phyloP scores from a whole-genome alignment of 2,329 filamentous ascomycete genomes.

The Cercospora beticola region DNA sequence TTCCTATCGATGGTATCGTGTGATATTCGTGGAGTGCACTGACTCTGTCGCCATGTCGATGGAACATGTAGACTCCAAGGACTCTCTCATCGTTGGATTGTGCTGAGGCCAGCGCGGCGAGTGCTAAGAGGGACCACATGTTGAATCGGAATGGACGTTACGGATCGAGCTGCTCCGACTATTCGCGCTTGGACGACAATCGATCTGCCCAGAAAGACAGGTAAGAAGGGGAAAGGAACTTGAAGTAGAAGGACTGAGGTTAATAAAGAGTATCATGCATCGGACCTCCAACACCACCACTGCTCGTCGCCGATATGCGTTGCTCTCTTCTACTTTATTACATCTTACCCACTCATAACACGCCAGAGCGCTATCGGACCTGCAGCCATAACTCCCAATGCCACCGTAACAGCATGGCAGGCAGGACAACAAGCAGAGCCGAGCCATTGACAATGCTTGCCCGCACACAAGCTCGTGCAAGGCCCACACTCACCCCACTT shows the following conservation, averaged over 20 bases:
- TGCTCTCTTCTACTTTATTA: not conserved
- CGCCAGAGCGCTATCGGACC: slow-evolving; percentile 2
- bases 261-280: slow-evolving; percentile 14
- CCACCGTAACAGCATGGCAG: slow-evolving; percentile 13
- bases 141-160: not conserved
- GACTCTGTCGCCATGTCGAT: slow-evolving; percentile 78
- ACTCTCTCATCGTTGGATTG: slow-evolving; percentile 60
- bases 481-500: slow-evolving; percentile 18
- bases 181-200: not conserved
- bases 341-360: not conserved
- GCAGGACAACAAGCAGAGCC: slow-evolving; percentile 7
- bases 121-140: slow-evolving; percentile 24
- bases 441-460: slow-evolving; percentile 20
- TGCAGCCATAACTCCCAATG: slow-evolving; percentile 1
- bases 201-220: not conserved
- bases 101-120: slow-evolving; percentile 28
- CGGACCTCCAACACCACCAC: slow-evolving; percentile 4
- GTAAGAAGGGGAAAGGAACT: not conserved
- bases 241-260: slow-evolving; percentile 16
- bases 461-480: slow-evolving; percentile 13
- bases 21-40: not conserved
- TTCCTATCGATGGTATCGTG: not conserved
- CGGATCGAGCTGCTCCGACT: not conserved
- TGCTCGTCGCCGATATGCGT: slow-evolving; percentile 3
- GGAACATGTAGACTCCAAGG: slow-evolving; percentile 80